These are phyloP conservation scores for Fraxinus anomala DNA, from an alignment of 257 asterid species.

Conservation along the genomic window DNA sequence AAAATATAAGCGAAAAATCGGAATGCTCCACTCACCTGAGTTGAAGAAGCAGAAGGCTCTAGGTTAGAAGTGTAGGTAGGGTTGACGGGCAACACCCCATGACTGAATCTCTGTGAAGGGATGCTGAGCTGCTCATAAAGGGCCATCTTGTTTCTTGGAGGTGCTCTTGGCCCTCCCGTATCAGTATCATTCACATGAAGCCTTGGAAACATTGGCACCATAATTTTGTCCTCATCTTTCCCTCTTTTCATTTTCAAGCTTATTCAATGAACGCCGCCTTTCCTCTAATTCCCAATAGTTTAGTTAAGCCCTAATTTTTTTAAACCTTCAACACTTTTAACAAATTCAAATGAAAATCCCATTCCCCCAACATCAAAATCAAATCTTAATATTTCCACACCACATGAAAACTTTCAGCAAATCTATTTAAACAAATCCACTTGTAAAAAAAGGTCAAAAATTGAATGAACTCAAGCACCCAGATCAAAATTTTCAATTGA, in stretches of 20 bases:
- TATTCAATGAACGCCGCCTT: neutral
- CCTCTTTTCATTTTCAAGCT: slow-evolving; percentile 65
- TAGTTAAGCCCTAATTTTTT: neutral
- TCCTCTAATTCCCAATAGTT: neutral
- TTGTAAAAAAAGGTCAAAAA: neutral
- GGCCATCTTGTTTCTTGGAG: slow-evolving; percentile 99
- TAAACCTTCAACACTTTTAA: slow-evolving; percentile 11
- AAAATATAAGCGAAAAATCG: neutral
- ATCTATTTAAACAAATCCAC: neutral
- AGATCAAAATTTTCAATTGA: neutral
- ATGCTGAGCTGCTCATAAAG: slow-evolving; percentile 90
- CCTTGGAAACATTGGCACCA: slow-evolving; percentile 95
- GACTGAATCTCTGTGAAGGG: slow-evolving; percentile 70
- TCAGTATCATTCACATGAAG: slow-evolving; percentile 89
- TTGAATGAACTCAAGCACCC: neutral
- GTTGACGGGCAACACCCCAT: slow-evolving; percentile 30
- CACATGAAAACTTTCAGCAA: neutral
- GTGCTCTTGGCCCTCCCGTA: slow-evolving; percentile 98
- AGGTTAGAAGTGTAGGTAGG: slow-evolving; percentile 30
- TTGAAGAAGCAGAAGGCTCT: slow-evolving; percentile 42
- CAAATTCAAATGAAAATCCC: slow-evolving; percentile 26
- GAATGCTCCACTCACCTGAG: slow-evolving; percentile 50
- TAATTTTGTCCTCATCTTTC: slow-evolving; percentile 62
- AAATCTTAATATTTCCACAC: slow-evolving; percentile 7
- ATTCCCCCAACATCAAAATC: slow-evolving; percentile 15